These are phyloP conservation scores for Monosporozyma siamensis DNA, from an alignment of 805 yeast species.

Conservation along the genomic window DNA sequence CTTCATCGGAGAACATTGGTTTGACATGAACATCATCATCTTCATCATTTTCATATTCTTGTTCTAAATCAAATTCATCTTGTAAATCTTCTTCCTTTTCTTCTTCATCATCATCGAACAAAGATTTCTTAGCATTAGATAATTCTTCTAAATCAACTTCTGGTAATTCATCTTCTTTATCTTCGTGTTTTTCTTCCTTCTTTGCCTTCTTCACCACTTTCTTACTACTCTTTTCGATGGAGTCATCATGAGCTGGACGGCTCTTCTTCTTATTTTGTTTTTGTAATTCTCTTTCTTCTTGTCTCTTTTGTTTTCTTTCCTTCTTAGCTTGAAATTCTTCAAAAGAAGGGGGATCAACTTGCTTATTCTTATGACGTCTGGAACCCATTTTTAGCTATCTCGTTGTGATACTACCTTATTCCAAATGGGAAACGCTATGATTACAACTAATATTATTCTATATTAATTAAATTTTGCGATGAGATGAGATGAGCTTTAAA, in stretches of 20 bases:
- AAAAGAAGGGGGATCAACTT: conserved; percentile 80
- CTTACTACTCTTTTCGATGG: conserved; percentile 11
- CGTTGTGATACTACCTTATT: neutral
- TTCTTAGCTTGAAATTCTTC: conserved; percentile 68
- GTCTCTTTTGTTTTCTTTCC: conserved; percentile 30
- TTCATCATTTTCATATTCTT: conserved; percentile 38
- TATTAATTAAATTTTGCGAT: conserved; percentile 6
- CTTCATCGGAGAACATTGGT: conserved; percentile 80
- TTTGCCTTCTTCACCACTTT: conserved; percentile 11
- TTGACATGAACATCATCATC: conserved; percentile 32
- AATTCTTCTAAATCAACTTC: conserved; percentile 62
- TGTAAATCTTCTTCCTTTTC: conserved; percentile 23
- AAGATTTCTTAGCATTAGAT: conserved; percentile 58
- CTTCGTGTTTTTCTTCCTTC: conserved; percentile 12
- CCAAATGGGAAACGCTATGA: neutral
- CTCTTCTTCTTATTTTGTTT: conserved; percentile 17
- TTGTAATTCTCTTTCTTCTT: conserved; percentile 21
- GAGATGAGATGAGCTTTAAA: conserved; percentile 9
- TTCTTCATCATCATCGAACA: conserved; percentile 48
- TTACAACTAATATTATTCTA: no score
- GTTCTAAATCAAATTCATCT: conserved; percentile 53
- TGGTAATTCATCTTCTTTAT: conserved; percentile 40
- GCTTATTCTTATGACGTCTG: conserved; percentile 86
- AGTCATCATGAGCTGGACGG: conserved; percentile 13
- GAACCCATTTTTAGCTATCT: conserved; percentile 52